Evolutionary conservation across 2,329 filamentous ascomycete species (phyloP), one percentile per base, ranked within the genome.

Genomic region (Dichotomopilus funicola): DNA sequence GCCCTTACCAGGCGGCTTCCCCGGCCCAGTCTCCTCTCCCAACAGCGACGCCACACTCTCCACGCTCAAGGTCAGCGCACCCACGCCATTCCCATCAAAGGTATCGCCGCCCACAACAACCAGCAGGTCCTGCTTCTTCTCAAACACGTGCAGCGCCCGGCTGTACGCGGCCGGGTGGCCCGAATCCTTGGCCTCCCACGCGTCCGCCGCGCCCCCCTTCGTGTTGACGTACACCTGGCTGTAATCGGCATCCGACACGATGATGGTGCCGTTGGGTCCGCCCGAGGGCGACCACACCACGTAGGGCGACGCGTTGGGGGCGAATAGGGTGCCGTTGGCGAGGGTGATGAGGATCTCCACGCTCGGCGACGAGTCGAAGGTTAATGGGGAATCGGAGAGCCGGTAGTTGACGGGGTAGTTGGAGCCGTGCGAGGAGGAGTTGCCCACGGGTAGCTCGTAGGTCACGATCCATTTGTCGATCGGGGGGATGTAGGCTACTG

Each of bases 371-470:
- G 63, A 53, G 54, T 66, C 61, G 61, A 77, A 74, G 43, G 67
- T 61, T 45, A 67, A 64, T 7, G 75, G 75, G 41, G 67, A 64
- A 51, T 67, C 63, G 13, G 72, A 66, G 42, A 77, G 63, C n/a
- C 69, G 69, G 66, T 77, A 77, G 67, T 75, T 70, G 19, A 75
- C 70, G 13, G 72, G 72, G 63, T 72, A 75, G 60, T 69, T 66
- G 61, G 68, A 68, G 12, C 59, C 64, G 47, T 65, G 58, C 3
- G 65, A 65, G 4, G 63, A 63, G 11, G 65, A 64, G 56, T 64
- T 63, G 47, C 65, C 64, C 33, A 62, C 41, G 6, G 65, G 64
- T 4, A 53, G 55, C 61, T 66, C 70, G 70, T 47, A 73, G 64
- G 62, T 78, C 1, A 63, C 33, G 41, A 64, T 63, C 56, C 56